These are phyloP conservation scores for Wickerhamiella vanderwaltii DNA, from an alignment of 805 yeast genomes.

Conservation along the genomic window DNA sequence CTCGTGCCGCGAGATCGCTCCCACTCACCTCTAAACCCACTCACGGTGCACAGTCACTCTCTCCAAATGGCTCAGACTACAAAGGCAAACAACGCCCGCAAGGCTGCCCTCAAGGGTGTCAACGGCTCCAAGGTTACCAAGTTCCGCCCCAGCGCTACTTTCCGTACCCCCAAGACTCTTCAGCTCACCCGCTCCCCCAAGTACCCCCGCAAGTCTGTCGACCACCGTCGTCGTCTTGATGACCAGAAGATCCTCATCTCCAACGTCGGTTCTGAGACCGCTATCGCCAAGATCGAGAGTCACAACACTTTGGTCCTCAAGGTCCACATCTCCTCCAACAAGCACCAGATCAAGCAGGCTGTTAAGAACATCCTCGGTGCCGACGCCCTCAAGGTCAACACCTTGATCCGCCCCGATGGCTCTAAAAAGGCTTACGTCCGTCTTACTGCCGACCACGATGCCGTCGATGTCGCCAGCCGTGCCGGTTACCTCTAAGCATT, in stretches of 20 bases:
- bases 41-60: too few relatives aligned
- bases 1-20: too few relatives aligned
- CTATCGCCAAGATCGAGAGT: slow-evolving; percentile 99
- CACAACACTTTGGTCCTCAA: slow-evolving; percentile 98
- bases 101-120: slow-evolving; percentile 96
- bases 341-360: slow-evolving; percentile 95
- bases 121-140: slow-evolving; percentile 80
- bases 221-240: slow-evolving; percentile 95
- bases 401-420: slow-evolving; percentile 97
- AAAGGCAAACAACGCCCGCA: slow-evolving; percentile 96
- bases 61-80: slow-evolving; percentile 27
- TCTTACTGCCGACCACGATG: slow-evolving; percentile 98
- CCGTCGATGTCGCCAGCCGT: slow-evolving; percentile 99
- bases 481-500: slow-evolving; percentile 85
- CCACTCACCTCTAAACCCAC: too few relatives aligned
- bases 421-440: slow-evolving; percentile 99
- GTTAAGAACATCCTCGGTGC: slow-evolving; percentile 97
- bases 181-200: slow-evolving; percentile 88
- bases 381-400: slow-evolving; percentile 87
- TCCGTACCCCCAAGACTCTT: slow-evolving; percentile 96
- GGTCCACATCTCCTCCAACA: slow-evolving; percentile 95
- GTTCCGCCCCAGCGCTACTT: slow-evolving; percentile 89
- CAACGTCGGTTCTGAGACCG: slow-evolving; percentile 96
- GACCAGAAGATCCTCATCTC: slow-evolving; percentile 86
- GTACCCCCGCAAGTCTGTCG: slow-evolving; percentile 90